These are phyloP conservation scores for Areca catechu DNA, from an alignment of 176 grass and related monocot genomes.

Conservation along the genomic window DNA sequence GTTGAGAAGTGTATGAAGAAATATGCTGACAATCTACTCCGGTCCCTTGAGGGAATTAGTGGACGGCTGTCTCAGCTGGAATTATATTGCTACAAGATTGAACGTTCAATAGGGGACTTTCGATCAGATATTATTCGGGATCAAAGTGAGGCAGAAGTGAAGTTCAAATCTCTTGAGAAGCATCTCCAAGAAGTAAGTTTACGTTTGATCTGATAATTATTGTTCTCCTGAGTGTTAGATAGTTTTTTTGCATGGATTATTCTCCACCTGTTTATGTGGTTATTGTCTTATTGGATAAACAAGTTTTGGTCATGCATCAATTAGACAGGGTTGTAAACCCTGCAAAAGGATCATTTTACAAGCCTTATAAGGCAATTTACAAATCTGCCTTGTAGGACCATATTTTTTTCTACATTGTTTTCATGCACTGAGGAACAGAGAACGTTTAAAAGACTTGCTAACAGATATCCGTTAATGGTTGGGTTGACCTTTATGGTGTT, in stretches of 20 bases:
- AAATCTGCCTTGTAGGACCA: no score
- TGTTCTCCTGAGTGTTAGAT: background rate
- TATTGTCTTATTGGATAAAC: no score
- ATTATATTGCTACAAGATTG: conserved; percentile 77
- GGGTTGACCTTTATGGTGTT: no score
- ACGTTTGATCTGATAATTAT: background rate
- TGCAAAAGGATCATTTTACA: no score
- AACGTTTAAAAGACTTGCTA: no score
- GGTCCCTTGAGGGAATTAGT: conserved; percentile 73
- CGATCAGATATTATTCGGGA: conserved; percentile 70
- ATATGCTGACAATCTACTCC: conserved; percentile 76
- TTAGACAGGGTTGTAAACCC: no score
- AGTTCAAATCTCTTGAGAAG: conserved; percentile 65
- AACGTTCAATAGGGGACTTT: conserved; percentile 72
- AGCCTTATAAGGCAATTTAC: no score
- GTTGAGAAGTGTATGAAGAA: conserved; percentile 98
- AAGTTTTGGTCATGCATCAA: no score
- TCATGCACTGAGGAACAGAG: no score
- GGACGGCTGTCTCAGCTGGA: conserved; percentile 79
- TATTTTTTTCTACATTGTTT: no score
- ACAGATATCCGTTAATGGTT: no score
- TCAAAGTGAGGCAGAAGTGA: conserved; percentile 52
- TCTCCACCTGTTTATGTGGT: no score
- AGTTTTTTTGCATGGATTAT: background rate
- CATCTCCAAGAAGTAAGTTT: conserved; percentile 75